Evolutionary conservation across 2,329 filamentous ascomycete species (phyloP), one percentile per base, ranked within the genome.

Genomic region (Moelleriella libera): DNA sequence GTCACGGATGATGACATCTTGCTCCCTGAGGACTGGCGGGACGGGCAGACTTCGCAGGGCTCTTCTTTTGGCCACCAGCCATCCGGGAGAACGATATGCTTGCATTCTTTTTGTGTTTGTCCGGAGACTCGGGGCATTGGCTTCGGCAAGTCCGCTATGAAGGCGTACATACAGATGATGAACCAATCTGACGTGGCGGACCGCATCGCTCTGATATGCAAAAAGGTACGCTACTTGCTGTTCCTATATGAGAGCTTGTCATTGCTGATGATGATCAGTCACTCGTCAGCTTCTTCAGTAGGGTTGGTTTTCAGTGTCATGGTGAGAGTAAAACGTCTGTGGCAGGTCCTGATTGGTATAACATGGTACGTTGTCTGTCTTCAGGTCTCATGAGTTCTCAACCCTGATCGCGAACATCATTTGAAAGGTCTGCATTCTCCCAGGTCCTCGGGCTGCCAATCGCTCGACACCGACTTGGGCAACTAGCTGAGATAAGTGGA

Each of bases 21-120:
- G 28, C 72, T 82, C 41, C 87, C 88, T 1, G 62, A 68, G 40
- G 74, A 83, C 59, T 90, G 84, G 82, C 68, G 72, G 50, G 68
- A 70, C 45, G 65, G 67, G 60, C 68, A 46, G 60, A 65, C 44
- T 68, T 73, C 37, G 59, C 63, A 2, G 58, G 79, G 8, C 11
- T 49, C 49, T 5, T 29, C 42, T 40, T 41, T 47, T 11, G 87
- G 87, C 32, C 86, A 94, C 63, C 77, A 84, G 55, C 78, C 87
- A 49, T 68, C 70, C 12, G 88, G 88, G 40, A 68, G 79, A 42
- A 94, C 86, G 0, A 74, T 95, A 48, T 86, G 80, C 48, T 67
- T 95, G 45, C 89, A 96, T 64, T 90, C 85, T 0, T 72, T 96
- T 5, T 86, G 85, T 14, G 82, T 95, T 5, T 71, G 84, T 47